A percentile compares a stretch with the other conserved stretches of the same genome.
phyloP scores from a whole-genome alignment of 192 early-diverging fungal species.

The Coemansia reversa region DNA sequence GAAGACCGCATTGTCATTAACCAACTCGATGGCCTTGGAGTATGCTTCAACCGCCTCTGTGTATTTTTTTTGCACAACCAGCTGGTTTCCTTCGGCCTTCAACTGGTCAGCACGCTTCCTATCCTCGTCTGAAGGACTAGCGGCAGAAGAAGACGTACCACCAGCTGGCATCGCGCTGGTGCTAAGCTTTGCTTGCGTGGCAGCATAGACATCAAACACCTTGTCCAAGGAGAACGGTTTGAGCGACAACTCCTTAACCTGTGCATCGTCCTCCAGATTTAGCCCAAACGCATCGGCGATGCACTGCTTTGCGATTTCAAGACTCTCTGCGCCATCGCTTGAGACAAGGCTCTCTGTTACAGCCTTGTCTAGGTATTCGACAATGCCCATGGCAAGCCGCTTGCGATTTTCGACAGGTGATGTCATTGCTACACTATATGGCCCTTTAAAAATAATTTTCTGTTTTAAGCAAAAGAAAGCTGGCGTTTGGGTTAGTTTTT shows the following conservation, averaged over 20 bases:
- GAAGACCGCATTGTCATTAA: conserved; percentile 87
- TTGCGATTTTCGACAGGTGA: conserved; percentile 17
- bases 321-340: conserved; percentile 48
- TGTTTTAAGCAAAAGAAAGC: not conserved
- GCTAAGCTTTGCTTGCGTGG: conserved; percentile 73
- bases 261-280: conserved; percentile 66
- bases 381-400: conserved; percentile 45
- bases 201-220: conserved; percentile 90
- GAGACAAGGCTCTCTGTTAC: conserved; percentile 38
- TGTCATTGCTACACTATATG: conserved; percentile 19
- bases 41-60: conserved; percentile 84
- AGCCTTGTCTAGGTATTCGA: conserved; percentile 53
- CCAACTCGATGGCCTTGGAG: conserved; percentile 85
- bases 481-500: conserved; percentile 3
- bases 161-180: conserved; percentile 11
- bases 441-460: conserved; percentile 1
- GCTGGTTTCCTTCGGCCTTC: conserved; percentile 82
- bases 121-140: conserved; percentile 57
- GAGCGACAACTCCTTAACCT: conserved; percentile 70
- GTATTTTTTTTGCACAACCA: conserved; percentile 81
- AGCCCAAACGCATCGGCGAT: conserved; percentile 94
- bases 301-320: conserved; percentile 87
- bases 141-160: conserved; percentile 1
- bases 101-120: conserved; percentile 84
- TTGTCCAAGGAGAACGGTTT: conserved; percentile 79